phyloP scores from a whole-genome alignment of 148 eudicot genomes.

The Chenopodium album region DNA sequence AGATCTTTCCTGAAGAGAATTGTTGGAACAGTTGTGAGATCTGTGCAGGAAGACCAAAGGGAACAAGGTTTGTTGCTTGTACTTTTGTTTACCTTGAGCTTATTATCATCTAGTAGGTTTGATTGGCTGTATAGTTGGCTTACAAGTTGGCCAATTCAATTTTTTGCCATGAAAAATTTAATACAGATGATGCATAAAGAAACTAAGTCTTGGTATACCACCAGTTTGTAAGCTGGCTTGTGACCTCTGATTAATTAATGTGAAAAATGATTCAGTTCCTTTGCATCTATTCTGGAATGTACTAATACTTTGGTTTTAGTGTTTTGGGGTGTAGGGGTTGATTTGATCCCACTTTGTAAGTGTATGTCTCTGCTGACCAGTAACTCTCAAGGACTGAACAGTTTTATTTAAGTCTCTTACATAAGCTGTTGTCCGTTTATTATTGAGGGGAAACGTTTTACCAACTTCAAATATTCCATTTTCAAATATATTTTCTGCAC shows the following conservation, averaged over 20 bases:
- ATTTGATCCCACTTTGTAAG: not conserved
- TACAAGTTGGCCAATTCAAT: not conserved
- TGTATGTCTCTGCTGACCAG: not conserved
- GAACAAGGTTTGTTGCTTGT: constrained; percentile 70
- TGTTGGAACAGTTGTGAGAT: constrained; percentile 95
- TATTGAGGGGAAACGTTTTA: not conserved
- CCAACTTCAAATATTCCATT: not conserved
- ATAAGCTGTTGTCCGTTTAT: not conserved
- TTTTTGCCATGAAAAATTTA: not conserved
- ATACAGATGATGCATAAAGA: too few species aligned
- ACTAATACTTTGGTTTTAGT: not conserved
- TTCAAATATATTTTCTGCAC: not conserved
- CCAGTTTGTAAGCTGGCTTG: not conserved
- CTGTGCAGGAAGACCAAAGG: constrained; percentile 94
- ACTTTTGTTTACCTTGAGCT: constrained; percentile 12
- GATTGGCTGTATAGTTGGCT: not conserved
- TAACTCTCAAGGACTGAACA: not conserved
- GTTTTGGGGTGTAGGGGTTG: not conserved
- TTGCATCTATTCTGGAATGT: not conserved
- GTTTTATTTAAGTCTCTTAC: not conserved
- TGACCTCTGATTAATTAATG: not conserved
- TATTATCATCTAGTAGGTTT: constrained; percentile 6
- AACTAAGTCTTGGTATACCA: too few species aligned
- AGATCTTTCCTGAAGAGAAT: constrained; percentile 82
- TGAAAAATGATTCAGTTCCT: not conserved